Percentiles rank a stretch among this genome's conserved stretches.
Evolutionary conservation across 441 rosid genomes (phyloP).

Genomic region (Corymbia citriodora): DNA sequence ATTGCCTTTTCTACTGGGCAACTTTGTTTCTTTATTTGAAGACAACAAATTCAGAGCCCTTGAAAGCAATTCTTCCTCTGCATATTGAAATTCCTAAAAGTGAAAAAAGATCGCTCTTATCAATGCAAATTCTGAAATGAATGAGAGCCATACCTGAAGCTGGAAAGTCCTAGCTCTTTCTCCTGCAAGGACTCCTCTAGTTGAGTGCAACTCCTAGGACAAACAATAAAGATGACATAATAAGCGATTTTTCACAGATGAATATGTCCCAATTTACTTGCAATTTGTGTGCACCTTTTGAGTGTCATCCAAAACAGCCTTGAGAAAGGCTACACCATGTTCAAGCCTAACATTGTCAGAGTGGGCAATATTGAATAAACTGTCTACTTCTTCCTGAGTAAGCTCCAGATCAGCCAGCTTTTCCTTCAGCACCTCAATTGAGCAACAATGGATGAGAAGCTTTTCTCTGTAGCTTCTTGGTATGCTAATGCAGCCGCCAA

Average conservation of each 20-base stretch:
- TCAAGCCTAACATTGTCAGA: conserved; percentile 95
- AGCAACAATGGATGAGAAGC: conserved; percentile 39
- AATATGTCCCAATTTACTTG: neutral
- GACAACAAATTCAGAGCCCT: neutral
- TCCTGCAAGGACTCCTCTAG: conserved; percentile 79
- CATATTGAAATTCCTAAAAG: neutral
- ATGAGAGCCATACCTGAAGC: conserved; percentile 46
- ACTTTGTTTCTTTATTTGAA: neutral
- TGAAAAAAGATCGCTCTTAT: neutral
- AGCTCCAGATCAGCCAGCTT: conserved; percentile 68
- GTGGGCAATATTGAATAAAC: conserved; percentile 78
- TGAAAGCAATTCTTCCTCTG: neutral
- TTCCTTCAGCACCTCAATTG: conserved; percentile 77
- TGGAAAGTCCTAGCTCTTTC: conserved; percentile 97
- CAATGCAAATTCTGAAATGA: neutral
- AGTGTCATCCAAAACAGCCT: conserved; percentile 90
- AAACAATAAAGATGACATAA: neutral
- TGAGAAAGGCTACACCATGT: conserved; percentile 91
- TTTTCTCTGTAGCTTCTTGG: conserved; percentile 73
- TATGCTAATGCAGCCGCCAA: conserved; percentile 62
- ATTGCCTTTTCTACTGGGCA: neutral
- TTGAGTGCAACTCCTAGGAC: conserved; percentile 83
- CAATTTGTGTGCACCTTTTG: conserved; percentile 53
- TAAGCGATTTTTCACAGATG: neutral
- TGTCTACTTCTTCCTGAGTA: conserved; percentile 86